Percentiles rank a stretch among this genome's conserved stretches.
phyloP scores from a whole-genome alignment of 164 flowering plant genomes.

The Platanus orientalis region DNA sequence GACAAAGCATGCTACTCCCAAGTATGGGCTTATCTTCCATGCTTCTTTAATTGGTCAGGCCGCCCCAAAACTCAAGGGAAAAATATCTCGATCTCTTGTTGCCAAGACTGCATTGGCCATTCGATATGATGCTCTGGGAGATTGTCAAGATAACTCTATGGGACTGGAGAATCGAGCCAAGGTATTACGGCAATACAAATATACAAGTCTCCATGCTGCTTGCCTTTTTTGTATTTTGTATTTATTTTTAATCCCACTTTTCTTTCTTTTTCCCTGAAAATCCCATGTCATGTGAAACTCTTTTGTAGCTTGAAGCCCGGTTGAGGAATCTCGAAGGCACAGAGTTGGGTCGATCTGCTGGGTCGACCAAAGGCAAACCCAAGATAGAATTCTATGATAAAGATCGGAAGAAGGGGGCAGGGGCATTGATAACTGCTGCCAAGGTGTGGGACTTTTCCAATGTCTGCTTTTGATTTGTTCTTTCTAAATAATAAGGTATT shows the following conservation, averaged over 20 bases:
- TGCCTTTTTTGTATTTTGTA: too few species aligned
- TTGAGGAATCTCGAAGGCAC: conserved; percentile 80
- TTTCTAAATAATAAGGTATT: not conserved
- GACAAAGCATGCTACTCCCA: conserved; percentile 91
- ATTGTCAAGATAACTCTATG: conserved; percentile 67
- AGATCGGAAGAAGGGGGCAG: conserved; percentile 74
- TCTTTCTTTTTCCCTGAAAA: not conserved
- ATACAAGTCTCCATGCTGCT: not conserved
- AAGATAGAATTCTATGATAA: conserved; percentile 80
- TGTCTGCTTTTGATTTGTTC: conserved; percentile 1
- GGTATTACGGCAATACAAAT: conserved; percentile 47
- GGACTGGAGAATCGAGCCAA: conserved; percentile 75
- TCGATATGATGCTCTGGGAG: conserved; percentile 91
- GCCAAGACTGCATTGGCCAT: conserved; percentile 85
- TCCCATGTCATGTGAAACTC: not conserved
- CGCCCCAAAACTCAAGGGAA: conserved; percentile 79
- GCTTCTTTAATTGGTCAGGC: conserved; percentile 96
- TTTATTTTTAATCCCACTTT: too few species aligned
- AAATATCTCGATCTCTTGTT: conserved; percentile 89
- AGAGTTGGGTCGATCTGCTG: conserved; percentile 76
- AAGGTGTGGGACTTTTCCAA: conserved; percentile 41
- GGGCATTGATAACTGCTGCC: conserved; percentile 70
- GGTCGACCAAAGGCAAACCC: conserved; percentile 90
- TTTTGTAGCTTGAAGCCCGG: conserved; percentile 72
- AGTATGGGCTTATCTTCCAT: conserved; percentile 91